phyloP scores from a whole-genome alignment of 768 basidiomycete species.

The Thelephora aurantiotincta region DNA sequence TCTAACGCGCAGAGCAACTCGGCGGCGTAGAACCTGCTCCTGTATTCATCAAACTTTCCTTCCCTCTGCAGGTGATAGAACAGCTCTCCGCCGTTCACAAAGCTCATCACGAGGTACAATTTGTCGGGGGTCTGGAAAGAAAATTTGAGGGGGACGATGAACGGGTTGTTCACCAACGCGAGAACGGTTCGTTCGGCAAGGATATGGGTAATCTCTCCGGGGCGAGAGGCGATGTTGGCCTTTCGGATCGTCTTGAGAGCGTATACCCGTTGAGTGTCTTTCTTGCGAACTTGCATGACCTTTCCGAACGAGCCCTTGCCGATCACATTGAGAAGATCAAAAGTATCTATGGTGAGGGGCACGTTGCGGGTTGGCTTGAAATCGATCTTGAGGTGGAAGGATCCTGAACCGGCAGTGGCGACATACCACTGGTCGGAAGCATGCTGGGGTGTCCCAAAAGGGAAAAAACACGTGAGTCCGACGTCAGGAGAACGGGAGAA shows the following conservation, averaged over 20 bases:
- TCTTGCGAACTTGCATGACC: slow-evolving; percentile 99
- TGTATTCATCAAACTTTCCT: slow-evolving; percentile 87
- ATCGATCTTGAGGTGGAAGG: slow-evolving; percentile 91
- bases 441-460: slow-evolving; percentile 28
- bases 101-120: slow-evolving; percentile 94
- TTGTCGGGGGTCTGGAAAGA: slow-evolving; percentile 98
- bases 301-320: slow-evolving; percentile 98
- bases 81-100: slow-evolving; percentile 94
- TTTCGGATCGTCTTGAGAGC: slow-evolving; percentile 97
- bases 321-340: slow-evolving; percentile 94
- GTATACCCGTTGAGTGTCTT: slow-evolving; percentile 95
- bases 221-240: slow-evolving; percentile 91
- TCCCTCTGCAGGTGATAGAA: slow-evolving; percentile 97
- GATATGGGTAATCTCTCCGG: slow-evolving; percentile 96
- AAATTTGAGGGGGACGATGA: slow-evolving; percentile 98
- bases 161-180: slow-evolving; percentile 94
- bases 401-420: slow-evolving; percentile 72
- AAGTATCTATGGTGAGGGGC: slow-evolving; percentile 86
- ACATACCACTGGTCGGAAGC: slow-evolving; percentile 85
- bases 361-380: slow-evolving; percentile 82
- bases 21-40: slow-evolving; percentile 96
- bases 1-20: slow-evolving; percentile 91
- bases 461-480: not conserved
- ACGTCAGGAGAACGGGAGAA: not conserved
- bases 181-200: slow-evolving; percentile 94